Conservation (phyloP, 1,284 basidiomycete genomes). For the Tremellales sp. region DNA sequence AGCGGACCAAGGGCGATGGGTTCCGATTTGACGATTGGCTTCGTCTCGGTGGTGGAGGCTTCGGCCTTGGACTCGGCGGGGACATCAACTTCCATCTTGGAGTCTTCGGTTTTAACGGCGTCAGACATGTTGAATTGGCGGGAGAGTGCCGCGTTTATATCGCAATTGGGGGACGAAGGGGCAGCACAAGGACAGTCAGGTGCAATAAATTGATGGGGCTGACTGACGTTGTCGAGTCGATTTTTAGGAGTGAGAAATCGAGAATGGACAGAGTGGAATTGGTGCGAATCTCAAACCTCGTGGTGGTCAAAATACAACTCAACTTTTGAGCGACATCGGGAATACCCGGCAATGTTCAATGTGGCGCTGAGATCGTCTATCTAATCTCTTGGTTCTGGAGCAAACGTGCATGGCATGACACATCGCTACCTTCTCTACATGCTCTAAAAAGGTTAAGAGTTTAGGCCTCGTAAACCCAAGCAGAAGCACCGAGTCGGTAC, state of each 20-base stretch:
- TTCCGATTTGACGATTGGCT: constrained; percentile 3
- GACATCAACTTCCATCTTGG: constrained; percentile 3
- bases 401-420: constrained; percentile 7
- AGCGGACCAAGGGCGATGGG: constrained; percentile 14
- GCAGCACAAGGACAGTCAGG: no score
- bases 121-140: not conserved
- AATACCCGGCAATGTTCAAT: not conserved
- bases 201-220: no score
- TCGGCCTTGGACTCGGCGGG: not conserved
- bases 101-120: constrained; percentile 1
- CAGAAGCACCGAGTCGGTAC: constrained; percentile 64
- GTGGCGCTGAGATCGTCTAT: not conserved
- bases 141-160: no score
- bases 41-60: constrained; percentile 8
- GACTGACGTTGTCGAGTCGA: no score
- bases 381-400: not conserved
- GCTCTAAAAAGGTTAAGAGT: not conserved
- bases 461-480: constrained; percentile 78
- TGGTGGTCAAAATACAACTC: constrained; percentile 1
- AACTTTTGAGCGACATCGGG: not conserved
- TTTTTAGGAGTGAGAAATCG: no score
- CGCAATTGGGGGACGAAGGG: no score
- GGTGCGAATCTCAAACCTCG: not conserved
- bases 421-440: constrained; percentile 1
- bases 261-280: not conserved